Evolutionary conservation across 192 early-diverging fungal genomes (phyloP), one percentile per base, ranked within the genome.

Genomic region (Phycomyces blakesleeanus): DNA sequence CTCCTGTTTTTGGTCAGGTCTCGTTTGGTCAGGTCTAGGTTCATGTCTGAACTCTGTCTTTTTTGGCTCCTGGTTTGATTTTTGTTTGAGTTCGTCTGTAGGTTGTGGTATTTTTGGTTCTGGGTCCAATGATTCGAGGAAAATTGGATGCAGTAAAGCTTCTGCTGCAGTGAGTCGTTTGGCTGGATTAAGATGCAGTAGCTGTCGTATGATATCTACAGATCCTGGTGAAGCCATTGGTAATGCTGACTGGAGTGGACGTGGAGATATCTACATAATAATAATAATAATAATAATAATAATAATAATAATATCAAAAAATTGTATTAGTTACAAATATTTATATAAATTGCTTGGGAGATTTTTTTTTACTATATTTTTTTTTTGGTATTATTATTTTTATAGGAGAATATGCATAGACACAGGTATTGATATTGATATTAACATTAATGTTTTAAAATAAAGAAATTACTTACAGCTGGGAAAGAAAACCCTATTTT

Each of bases 101-200:
- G 57, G 53, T 57, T 21, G 66, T 65, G 39, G 69, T 2, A 24
- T 65, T 27, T 20, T 72, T 63, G 25, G 42, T 38, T 57, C 51
- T 34, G 16, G 27, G n/a, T n/a, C n/a, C n/a, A n/a, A n/a, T n/a
- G n/a, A n/a, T 21, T 55, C 69, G 12, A 53, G 59, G 60, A 91
- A 91, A 77, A 85, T 90, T 0, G 78, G 78, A 55, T 83, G 77
- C 37, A 70, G 64, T 51, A 97, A 66, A 0, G 88, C 83, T n/a
- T 93, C 88, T 16, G 74, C 69, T 0, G 93, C 92, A 0, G 89
- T 89, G 5, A 89, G 83, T 24, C 95, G 76, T 34, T 77, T 73
- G 25, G 76, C 78, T 20, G 95, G 95, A 55, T 95, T 91, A 55
- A 93, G 93, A 38, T 81, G 79, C 21, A 97, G 71, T 56, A 92